Evolutionary conservation across 768 basidiomycete genomes (phyloP).

Genomic region (Tricholoma terreum): DNA sequence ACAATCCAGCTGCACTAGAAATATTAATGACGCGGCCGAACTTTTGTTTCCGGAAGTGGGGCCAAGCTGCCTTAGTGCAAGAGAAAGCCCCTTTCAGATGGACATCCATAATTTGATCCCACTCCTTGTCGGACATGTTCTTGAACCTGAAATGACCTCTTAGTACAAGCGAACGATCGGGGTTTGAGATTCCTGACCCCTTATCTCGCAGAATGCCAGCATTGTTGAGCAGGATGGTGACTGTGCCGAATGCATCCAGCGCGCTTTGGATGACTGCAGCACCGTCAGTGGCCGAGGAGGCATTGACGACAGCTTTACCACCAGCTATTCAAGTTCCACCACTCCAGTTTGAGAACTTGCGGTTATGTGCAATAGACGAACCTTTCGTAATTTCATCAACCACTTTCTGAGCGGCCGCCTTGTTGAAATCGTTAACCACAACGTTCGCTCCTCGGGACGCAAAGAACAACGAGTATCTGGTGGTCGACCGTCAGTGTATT

Average conservation of each 20-base stretch:
- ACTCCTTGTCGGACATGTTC: slow-evolving; percentile 95
- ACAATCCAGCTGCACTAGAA: slow-evolving; percentile 91
- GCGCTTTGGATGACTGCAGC: slow-evolving; percentile 83
- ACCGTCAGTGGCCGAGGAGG: slow-evolving; percentile 85
- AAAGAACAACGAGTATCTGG: slow-evolving; percentile 85
- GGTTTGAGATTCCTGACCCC: slow-evolving; percentile 43
- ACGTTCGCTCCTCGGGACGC: slow-evolving; percentile 92
- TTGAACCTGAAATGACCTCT: slow-evolving; percentile 62
- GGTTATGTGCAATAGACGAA: slow-evolving; percentile 30
- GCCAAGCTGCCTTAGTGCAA: slow-evolving; percentile 95
- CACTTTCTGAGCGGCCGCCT: slow-evolving; percentile 84
- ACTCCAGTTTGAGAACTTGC: neutral
- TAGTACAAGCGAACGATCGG: neutral
- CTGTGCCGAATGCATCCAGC: slow-evolving; percentile 75
- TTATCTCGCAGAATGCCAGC: slow-evolving; percentile 87
- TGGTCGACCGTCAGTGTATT: slow-evolving; percentile 11
- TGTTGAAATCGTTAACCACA: slow-evolving; percentile 93
- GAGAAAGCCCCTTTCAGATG: slow-evolving; percentile 93
- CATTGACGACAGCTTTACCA: slow-evolving; percentile 85
- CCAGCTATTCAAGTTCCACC: slow-evolving; percentile 53
- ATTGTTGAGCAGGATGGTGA: slow-evolving; percentile 94
- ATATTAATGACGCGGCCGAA: slow-evolving; percentile 94
- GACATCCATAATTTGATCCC: slow-evolving; percentile 84
- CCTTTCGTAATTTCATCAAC: slow-evolving; percentile 85
- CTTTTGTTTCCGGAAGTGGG: slow-evolving; percentile 90